These are phyloP conservation scores for Schwanniomyces vanrijiae DNA, from an alignment of 805 yeast species.

Conservation along the genomic window DNA sequence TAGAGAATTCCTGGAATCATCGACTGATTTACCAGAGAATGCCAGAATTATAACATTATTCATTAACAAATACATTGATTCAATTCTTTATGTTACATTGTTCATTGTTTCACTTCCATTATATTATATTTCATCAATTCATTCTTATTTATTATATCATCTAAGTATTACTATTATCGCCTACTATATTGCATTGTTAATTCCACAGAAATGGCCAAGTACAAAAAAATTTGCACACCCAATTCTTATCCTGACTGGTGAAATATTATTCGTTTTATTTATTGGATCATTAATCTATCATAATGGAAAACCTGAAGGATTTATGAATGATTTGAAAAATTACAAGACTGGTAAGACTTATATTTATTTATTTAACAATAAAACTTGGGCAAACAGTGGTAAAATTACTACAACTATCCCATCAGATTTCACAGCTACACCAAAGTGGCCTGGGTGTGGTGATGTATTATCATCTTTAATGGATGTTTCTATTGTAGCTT, in stretches of 20 bases:
- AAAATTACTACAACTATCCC: conserved; percentile 11
- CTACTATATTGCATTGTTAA: conserved; percentile 50
- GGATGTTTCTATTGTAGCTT: conserved; percentile 75
- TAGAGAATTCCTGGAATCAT: background rate
- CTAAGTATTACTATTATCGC: conserved; percentile 57
- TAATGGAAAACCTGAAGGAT: conserved; percentile 42
- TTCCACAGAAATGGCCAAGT: conserved; percentile 45
- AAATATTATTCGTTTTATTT: conserved; percentile 63
- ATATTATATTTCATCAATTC: conserved; percentile 49
- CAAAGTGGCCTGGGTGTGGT: conserved; percentile 76
- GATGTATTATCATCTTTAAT: conserved; percentile 68
- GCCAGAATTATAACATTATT: conserved; percentile 17
- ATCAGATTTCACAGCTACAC: conserved; percentile 28
- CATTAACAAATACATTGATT: conserved; percentile 51
- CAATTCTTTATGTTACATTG: conserved; percentile 47
- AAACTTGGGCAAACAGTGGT: conserved; percentile 28
- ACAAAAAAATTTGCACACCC: conserved; percentile 65
- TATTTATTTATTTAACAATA: conserved; percentile 51
- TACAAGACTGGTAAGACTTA: conserved; percentile 74
- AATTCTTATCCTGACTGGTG: conserved; percentile 61
- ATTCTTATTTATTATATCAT: conserved; percentile 62
- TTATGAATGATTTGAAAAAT: conserved; percentile 48
- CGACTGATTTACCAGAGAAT: conserved; percentile 1
- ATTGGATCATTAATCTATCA: conserved; percentile 56
- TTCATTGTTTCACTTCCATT: conserved; percentile 59